phyloP scores from a whole-genome alignment of 176 grass and related monocot species.

The Thinopyrum elongatum region DNA sequence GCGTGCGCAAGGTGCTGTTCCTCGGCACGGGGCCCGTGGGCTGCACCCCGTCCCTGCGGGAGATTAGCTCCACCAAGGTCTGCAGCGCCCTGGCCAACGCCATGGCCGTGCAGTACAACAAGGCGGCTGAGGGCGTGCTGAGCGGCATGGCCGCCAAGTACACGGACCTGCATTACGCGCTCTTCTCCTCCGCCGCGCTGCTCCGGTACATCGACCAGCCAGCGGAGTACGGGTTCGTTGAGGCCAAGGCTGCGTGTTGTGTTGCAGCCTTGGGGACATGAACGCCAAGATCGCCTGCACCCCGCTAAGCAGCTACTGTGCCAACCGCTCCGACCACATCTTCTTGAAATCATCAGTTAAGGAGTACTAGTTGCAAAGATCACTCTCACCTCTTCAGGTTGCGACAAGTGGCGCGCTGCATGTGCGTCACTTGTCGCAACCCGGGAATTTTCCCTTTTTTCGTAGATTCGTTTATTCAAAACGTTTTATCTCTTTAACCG shows the following conservation, averaged over 20 bases:
- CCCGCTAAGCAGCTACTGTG: no score
- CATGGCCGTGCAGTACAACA: conserved; percentile 54
- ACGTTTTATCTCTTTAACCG: no score
- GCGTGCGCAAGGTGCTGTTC: conserved; percentile 66
- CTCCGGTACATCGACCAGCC: conserved; percentile 61
- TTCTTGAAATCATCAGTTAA: no score
- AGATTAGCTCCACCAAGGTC: conserved; percentile 40
- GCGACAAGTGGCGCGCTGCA: no score
- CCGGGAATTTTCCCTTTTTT: no score
- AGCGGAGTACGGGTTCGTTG: conserved; percentile 41
- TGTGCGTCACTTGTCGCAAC: no score
- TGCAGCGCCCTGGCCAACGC: conserved; percentile 55
- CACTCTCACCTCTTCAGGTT: no score
- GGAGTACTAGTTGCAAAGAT: no score
- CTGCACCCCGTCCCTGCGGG: conserved; percentile 57
- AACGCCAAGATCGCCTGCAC: no score
- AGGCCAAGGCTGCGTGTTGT: conserved; percentile 73
- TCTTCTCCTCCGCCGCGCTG: conserved; percentile 51
- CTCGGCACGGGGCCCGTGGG: conserved; percentile 72
- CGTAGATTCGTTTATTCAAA: no score
- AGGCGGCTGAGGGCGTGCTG: conserved; percentile 39
- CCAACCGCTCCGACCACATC: no score
- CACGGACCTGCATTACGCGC: conserved; percentile 55
- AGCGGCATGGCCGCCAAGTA: background rate
- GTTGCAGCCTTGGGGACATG: conserved; percentile 34